Evolutionary conservation across 345 rosid species (phyloP), one percentile per base, ranked within the genome.

Genomic region (Lagerstroemia speciosa): DNA sequence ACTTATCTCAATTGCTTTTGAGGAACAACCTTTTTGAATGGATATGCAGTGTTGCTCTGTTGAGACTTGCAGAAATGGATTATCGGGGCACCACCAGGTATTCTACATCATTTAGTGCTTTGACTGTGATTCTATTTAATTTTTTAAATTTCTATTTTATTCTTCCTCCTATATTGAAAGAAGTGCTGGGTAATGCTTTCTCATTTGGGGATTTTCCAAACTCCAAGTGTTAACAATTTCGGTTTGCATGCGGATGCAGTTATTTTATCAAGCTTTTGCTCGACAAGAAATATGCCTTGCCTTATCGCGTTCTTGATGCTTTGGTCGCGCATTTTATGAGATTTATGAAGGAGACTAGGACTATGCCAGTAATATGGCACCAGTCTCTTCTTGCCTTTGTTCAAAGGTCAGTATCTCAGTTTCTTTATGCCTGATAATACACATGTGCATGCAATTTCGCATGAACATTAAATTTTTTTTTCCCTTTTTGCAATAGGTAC

Each of bases 331-430:
- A 92, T 77, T 94, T 88, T 72, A 84, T 88, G 98, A 86, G 85
- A 72, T 95, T 92, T 75, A 62, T 74, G 1, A 87, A 87, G 4
- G 99, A 94, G 34, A 63, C 86, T 60, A 84, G 97, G 79, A 75
- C 77, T 57, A 94, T 94, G 99, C 99, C 99, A 24, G 98, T 94
- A 50, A 92, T 92, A 77, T 94, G 99, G 99, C 97, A 94, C 73
- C 98, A 89, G 75, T 87, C 98, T 11, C 95, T 94, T 66, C 98
- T 91, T 64, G 83, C 97, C 12, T 94, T 94, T 71, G 91, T 88
- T 58, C 97, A 89, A 77, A 80, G 98, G 99, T 93, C 67, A 74
- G 62, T 10, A n/a, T 26, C 46, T 20, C 2, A 19, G 9, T 52
- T n/a, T n/a, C 33, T 32, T 19, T n/a, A 30, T 58, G 11, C 20